Conservation (phyloP, 2,329 filamentous ascomycete genomes). For the Apiospora saccharicola region DNA sequence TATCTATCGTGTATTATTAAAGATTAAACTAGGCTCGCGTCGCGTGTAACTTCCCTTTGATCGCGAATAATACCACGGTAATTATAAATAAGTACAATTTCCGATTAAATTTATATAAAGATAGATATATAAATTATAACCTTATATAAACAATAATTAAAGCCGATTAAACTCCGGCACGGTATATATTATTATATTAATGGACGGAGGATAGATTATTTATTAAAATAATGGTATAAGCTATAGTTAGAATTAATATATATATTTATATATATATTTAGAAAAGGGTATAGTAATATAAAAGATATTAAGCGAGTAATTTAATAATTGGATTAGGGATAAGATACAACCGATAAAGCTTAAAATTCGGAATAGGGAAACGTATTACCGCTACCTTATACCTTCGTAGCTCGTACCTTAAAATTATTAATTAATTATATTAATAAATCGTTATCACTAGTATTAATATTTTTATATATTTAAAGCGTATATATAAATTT, state of each 20-base stretch:
- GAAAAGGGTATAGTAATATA: slow-evolving; percentile 3
- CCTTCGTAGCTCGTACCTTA: not conserved
- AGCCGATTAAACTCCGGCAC: not conserved
- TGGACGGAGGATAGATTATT: not conserved
- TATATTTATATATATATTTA: slow-evolving; percentile 5
- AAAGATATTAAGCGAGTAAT: not conserved
- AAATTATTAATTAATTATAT: no score
- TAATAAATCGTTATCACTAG: no score
- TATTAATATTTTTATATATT: not conserved
- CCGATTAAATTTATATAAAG: not conserved
- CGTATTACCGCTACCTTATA: not conserved
- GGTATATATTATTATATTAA: slow-evolving; percentile 3
- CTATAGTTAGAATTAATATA: not conserved
- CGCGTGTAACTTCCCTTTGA: not conserved
- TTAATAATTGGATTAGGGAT: slow-evolving; percentile 8
- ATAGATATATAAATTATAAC: not conserved
- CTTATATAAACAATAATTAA: not conserved
- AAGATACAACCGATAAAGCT: not conserved
- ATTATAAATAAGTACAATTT: not conserved
- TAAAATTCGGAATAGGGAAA: not conserved
- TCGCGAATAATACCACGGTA: not conserved
- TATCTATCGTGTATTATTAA: no score
- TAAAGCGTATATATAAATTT: not conserved
- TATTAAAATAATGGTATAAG: not conserved
- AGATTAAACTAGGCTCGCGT: not conserved